phyloP scores from a whole-genome alignment of 495 filamentous ascomycete genomes.

The Neurospora sp. region DNA sequence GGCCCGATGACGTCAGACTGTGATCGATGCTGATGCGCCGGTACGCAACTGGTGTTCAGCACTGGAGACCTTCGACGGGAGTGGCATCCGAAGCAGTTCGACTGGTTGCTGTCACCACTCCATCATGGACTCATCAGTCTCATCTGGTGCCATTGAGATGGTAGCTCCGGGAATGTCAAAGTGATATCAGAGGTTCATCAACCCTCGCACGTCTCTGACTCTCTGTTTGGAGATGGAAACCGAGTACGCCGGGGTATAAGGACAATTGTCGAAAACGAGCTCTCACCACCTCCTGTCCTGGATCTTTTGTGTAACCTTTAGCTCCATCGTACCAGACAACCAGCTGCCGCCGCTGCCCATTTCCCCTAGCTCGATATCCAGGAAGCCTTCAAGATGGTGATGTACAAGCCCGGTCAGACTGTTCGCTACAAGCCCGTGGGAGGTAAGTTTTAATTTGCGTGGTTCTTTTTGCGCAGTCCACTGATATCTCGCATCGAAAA shows the following conservation, averaged over 20 bases:
- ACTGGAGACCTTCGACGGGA: not conserved
- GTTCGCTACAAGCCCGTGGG: slow-evolving; percentile 35
- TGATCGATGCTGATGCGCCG: not conserved
- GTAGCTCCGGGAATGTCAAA: not conserved
- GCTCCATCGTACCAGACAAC: not conserved
- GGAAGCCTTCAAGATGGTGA: not conserved
- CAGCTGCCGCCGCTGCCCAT: not conserved
- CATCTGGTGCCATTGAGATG: not conserved
- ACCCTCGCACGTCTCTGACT: not conserved
- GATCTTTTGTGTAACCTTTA: not conserved
- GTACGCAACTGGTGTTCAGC: not conserved
- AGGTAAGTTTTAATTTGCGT: slow-evolving; percentile 7
- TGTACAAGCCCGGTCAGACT: slow-evolving; percentile 19
- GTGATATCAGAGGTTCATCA: not conserved
- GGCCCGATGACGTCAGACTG: not conserved
- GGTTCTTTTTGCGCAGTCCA: not conserved
- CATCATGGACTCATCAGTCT: not conserved
- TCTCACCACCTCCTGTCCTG: not conserved
- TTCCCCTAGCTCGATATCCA: not conserved
- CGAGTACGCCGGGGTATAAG: not conserved
- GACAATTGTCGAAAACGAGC: not conserved
- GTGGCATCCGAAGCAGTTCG: not conserved
- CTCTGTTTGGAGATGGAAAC: not conserved
- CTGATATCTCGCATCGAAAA: slow-evolving; percentile 1
- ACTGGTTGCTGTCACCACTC: not conserved